Evolutionary conservation across 2,329 filamentous ascomycete genomes (phyloP).

Genomic region (Pezicula carpinea): DNA sequence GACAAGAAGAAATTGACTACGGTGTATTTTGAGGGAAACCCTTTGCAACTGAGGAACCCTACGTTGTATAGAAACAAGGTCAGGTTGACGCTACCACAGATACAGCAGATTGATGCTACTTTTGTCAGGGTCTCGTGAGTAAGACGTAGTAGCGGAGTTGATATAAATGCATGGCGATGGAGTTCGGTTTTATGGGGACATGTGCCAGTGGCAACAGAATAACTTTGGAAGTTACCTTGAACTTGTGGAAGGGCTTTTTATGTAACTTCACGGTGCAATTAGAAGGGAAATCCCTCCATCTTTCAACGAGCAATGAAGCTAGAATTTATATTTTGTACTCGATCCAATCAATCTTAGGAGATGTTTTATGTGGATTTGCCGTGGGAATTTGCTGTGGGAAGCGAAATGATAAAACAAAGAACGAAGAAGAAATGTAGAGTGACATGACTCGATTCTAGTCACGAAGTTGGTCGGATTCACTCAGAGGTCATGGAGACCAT

Average conservation of each 20-base stretch:
- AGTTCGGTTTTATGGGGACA: conserved; percentile 4
- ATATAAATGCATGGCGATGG: conserved; percentile 13
- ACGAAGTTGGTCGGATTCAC: no score
- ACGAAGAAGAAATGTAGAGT: no score
- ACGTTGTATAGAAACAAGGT: conserved; percentile 94
- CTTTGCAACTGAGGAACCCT: conserved; percentile 73
- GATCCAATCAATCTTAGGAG: no score
- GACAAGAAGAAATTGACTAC: conserved; percentile 80
- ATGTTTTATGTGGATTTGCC: no score
- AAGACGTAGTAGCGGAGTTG: background rate
- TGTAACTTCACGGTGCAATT: background rate
- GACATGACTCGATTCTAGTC: no score
- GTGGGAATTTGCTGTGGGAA: no score
- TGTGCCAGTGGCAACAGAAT: background rate
- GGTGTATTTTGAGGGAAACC: conserved; percentile 96
- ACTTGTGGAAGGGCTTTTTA: background rate
- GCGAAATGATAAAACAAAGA: no score
- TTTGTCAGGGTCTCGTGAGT: conserved; percentile 27
- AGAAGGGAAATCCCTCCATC: no score
- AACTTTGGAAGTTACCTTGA: conserved; percentile 1
- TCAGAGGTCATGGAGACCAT: no score
- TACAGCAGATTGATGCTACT: conserved; percentile 90
- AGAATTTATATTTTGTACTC: no score
- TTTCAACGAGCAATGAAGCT: no score
- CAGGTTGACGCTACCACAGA: conserved; percentile 75